Conservation (phyloP, 768 basidiomycete species). For the Lyophyllum decastes region DNA sequence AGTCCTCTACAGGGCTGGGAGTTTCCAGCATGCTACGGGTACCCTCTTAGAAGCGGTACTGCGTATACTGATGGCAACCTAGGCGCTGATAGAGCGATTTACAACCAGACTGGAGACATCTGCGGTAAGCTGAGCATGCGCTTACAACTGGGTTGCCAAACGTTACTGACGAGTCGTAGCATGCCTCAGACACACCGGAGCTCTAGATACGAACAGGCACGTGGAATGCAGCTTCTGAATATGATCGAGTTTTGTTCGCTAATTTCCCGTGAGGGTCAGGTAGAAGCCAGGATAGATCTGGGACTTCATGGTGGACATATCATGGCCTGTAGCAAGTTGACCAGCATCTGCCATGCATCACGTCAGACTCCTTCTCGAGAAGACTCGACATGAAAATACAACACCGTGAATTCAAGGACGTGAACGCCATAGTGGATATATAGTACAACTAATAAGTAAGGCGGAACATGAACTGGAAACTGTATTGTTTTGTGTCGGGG, state of each 20-base stretch:
- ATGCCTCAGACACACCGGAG: conserved; percentile 30
- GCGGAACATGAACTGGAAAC: conserved; percentile 97
- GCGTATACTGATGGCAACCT: conserved; percentile 27
- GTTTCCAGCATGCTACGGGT: conserved; percentile 28
- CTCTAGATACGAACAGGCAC: conserved; percentile 24
- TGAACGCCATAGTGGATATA: conserved; percentile 5
- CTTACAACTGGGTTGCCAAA: not conserved
- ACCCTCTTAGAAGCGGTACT: conserved; percentile 22
- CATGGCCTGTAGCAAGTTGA: not conserved
- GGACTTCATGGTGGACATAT: too few species aligned
- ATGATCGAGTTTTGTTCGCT: not conserved
- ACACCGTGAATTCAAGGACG: conserved; percentile 13
- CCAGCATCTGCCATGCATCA: not conserved
- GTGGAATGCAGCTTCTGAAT: conserved; percentile 25
- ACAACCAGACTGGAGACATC: conserved; percentile 22
- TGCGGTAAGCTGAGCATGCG: conserved; percentile 23
- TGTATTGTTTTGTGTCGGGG: conserved; percentile 97
- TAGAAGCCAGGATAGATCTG: too few species aligned
- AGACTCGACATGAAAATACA: conserved; percentile 15
- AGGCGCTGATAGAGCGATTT: conserved; percentile 31
- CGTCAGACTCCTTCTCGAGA: conserved; percentile 1
- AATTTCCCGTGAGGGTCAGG: too few species aligned
- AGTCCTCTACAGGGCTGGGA: conserved; percentile 20
- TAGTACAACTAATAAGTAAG: conserved; percentile 37
- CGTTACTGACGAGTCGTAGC: conserved; percentile 15